Conservation (phyloP, 1,284 basidiomycete species). For the Wallemia hederae region DNA sequence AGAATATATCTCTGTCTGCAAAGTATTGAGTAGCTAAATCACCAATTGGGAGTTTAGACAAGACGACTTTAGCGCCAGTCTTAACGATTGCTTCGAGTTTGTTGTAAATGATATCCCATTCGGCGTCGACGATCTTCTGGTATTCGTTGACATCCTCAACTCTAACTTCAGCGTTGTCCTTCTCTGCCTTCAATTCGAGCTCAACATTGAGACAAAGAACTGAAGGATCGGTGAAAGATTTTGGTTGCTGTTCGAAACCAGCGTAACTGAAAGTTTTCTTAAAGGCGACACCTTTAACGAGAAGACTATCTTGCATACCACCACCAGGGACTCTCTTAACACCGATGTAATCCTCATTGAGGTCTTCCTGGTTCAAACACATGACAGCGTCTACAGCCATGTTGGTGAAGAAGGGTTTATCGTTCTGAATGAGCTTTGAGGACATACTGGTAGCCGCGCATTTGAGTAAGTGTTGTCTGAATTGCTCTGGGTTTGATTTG, state of each 20-base stretch:
- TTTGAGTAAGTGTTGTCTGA: conserved; percentile 78
- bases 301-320: conserved; percentile 81
- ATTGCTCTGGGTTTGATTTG: conserved; percentile 64
- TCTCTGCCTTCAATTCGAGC: conserved; percentile 94
- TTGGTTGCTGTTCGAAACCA: conserved; percentile 96
- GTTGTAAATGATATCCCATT: conserved; percentile 98
- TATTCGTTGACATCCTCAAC: conserved; percentile 81
- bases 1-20: conserved; percentile 96
- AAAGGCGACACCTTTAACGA: conserved; percentile 78
- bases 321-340: conserved; percentile 99
- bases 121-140: conserved; percentile 95
- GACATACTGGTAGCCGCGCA: conserved; percentile 98
- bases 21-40: conserved; percentile 99
- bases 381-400: conserved; percentile 97
- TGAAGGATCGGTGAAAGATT: conserved; percentile 63
- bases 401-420: conserved; percentile 93
- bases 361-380: conserved; percentile 67
- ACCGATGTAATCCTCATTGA: conserved; percentile 88
- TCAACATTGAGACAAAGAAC: conserved; percentile 92
- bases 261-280: conserved; percentile 99
- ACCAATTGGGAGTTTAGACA: conserved; percentile 93
- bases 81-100: conserved; percentile 90
- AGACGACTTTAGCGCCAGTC: conserved; percentile 86
- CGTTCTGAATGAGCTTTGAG: conserved; percentile 92
- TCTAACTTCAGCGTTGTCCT: conserved; percentile 95